phyloP scores from a whole-genome alignment of 805 yeast species.

The Candida parachauliodes region DNA sequence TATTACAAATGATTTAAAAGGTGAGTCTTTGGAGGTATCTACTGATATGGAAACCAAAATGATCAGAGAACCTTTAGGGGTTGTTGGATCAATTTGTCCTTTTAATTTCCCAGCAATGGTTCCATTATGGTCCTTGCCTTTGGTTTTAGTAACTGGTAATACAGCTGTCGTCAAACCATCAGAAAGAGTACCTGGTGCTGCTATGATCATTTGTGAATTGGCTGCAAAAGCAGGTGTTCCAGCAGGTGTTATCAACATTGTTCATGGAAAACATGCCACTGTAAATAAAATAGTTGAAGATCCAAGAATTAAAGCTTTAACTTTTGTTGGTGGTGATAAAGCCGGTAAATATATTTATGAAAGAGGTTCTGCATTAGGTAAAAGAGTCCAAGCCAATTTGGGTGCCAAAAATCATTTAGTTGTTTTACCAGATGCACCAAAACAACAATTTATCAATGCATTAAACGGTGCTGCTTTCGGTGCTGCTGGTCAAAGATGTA shows the following conservation, averaged over 20 bases:
- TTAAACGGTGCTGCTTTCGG: conserved; percentile 76
- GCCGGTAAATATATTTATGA: conserved; percentile 74
- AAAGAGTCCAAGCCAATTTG: conserved; percentile 72
- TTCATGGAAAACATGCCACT: conserved; percentile 71
- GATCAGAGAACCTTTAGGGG: conserved; percentile 74
- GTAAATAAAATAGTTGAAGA: conserved; percentile 69
- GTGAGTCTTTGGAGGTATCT: conserved; percentile 62
- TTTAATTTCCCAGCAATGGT: conserved; percentile 87
- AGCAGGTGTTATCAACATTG: conserved; percentile 65
- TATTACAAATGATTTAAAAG: conserved; percentile 61
- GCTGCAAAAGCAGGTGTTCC: conserved; percentile 74
- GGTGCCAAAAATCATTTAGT: conserved; percentile 80
- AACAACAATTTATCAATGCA: conserved; percentile 58
- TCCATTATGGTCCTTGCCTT: conserved; percentile 64
- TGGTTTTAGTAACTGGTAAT: conserved; percentile 67
- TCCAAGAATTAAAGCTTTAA: conserved; percentile 71
- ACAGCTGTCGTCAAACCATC: conserved; percentile 59
- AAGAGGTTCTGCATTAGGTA: conserved; percentile 63
- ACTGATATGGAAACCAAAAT: conserved; percentile 73
- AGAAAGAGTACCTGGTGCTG: conserved; percentile 81
- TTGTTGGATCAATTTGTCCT: conserved; percentile 74
- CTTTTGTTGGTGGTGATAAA: conserved; percentile 76
- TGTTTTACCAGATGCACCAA: conserved; percentile 70
- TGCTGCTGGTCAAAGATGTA: conserved; percentile 83
- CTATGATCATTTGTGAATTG: conserved; percentile 68